Evolutionary conservation across 345 rosid species (phyloP), one percentile per base, ranked within the genome.

Genomic region (Acer campestre): DNA sequence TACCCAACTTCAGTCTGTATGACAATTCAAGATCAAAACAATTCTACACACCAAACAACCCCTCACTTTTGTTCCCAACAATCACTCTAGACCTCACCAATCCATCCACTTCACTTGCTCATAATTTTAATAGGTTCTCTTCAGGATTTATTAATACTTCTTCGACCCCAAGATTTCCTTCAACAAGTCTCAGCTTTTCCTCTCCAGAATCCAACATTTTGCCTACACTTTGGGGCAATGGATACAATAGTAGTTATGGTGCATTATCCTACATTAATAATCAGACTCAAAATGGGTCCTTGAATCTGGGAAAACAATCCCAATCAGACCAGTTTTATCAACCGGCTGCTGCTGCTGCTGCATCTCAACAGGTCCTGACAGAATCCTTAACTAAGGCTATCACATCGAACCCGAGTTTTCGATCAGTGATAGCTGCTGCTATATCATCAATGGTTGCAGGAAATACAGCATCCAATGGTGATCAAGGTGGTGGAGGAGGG

Each of bases 71-170:
- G 73, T 84, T 84, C 81, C 96, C 97, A 56, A 94, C 98, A 16
- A 82, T 94, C 71, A 91, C 98, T 75, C 82, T 94, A 77, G 98
- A 94, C 89, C 97, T 94, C 13, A 90, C 93, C 14, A 17, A 89
- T 14, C 81, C 93, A 23, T 76, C 88, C 8, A 62, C 85, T 38
- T 70, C 86, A 67, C 75, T 85, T 31, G 72, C 82, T 42, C 81
- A 84, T 42, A 81, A 84, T 58, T 84, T 89, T 77, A 84, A 87
- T 56, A 80, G 83, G 48, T 77, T 86, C 73, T 61, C 84, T 74
- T 77, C 92, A 71, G 68, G 77, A 78, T 74, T 82, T 62, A 3
- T 82, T 62, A 3, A 6, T 53, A 10, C 71, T 68, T 40, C 84
- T 44, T 61, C 74, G 66, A 81, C 85, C 46, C 46, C 46, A 61